Evolutionary conservation across 2,329 filamentous ascomycete species (phyloP), one percentile per base, ranked within the genome.

Genomic region (Ascosphaera acerosa): DNA sequence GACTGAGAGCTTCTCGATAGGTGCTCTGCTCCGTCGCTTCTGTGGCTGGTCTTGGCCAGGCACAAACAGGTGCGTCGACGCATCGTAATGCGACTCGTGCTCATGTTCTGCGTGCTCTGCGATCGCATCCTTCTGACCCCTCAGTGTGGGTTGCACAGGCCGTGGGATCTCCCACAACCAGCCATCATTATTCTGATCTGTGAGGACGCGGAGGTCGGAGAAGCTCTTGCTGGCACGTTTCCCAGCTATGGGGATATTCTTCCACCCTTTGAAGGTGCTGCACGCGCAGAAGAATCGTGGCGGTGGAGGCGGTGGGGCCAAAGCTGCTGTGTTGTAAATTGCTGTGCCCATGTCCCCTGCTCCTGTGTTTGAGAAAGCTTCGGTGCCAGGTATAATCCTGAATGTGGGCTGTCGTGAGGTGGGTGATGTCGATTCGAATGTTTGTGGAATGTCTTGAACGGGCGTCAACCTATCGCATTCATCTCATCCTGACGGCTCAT

Each of bases 1-100:
- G 32, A 63, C 58, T 0, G 75, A 75, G 5, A 82, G 58, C 36
- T 49, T 64, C 55, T 81, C 76, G 25, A 82, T 52, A 16, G 61
- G 57, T 15, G 72, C 56, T 37, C 44, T 32, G 40, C 46, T 28
- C 40, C 44, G 27, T 39, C 38, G 31, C 20, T 37, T 40, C 34
- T 44, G 37, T 37, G 41, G 37, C 14, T 37, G 32, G 18, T 12
- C 12, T 23, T 23, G 20, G 9, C 20, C 9, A 9, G 20, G 20
- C 9, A 23, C 20, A 23, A 23, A 23, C 20, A 23, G 12, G 12
- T 23, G 20, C 12, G 20, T 7, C 20, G 20, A 23, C 7, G 7
- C 20, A 23, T 23, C 20, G 12, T 23, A 12, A 23, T 23, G 20
- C 12, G 20, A 7, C 12, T 23, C 20, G 12, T 7, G 9, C 9